Percentiles rank a stretch among this genome's conserved stretches.
Evolutionary conservation across 768 basidiomycete genomes (phyloP).

Genomic region (Artomyces pyxidatus): DNA sequence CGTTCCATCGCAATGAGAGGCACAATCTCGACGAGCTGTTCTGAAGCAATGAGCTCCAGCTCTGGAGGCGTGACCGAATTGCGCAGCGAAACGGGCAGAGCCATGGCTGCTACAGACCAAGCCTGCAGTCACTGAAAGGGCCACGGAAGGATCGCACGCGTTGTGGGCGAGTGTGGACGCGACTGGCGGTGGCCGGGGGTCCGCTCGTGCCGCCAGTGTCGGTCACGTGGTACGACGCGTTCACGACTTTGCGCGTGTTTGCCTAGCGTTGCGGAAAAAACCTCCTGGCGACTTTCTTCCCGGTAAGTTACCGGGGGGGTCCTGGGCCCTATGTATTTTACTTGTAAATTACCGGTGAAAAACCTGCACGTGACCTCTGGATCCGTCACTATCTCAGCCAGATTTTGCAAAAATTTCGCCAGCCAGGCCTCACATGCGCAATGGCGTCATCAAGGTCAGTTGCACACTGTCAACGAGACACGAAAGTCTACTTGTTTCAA

Average conservation of each 20-base stretch:
- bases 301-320: conserved; percentile 12
- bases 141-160: not conserved
- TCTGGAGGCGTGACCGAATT: conserved; percentile 75
- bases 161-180: not conserved
- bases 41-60: conserved; percentile 81
- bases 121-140: not conserved
- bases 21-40: conserved; percentile 78
- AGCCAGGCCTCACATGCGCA: not conserved
- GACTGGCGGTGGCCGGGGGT: no score
- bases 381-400: no score
- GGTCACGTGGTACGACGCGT: no score
- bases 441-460: not conserved
- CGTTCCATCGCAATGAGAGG: conserved; percentile 87
- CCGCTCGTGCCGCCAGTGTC: no score
- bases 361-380: not conserved
- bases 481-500: not conserved
- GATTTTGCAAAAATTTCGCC: not conserved
- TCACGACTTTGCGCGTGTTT: no score
- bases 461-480: not conserved
- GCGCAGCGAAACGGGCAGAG: conserved; percentile 65
- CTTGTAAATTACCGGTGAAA: not conserved
- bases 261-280: not conserved
- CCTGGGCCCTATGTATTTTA: not conserved
- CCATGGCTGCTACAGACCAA: conserved; percentile 37
- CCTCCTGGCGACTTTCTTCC: not conserved